A percentile compares a stretch with the other conserved stretches of the same genome.
Evolutionary conservation across 306 rosid species (phyloP).

Genomic region (Fragaria ananassa): DNA sequence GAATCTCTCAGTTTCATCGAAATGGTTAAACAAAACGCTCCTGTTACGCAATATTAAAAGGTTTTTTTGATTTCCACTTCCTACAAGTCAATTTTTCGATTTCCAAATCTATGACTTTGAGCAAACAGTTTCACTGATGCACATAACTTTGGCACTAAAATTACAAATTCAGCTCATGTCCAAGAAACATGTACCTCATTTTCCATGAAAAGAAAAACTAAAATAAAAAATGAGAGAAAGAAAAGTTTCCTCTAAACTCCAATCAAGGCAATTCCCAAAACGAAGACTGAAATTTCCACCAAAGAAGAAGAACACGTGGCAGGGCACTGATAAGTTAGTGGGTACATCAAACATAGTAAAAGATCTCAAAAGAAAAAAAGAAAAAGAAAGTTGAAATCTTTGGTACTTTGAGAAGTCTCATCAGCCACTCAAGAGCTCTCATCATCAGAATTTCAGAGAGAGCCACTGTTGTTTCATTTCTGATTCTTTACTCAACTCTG

Average conservation of each 20-base stretch:
- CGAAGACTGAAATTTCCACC: background rate
- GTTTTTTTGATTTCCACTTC: background rate
- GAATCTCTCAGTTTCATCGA: background rate
- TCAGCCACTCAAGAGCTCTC: conserved; percentile 7
- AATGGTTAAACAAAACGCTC: background rate
- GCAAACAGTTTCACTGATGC: background rate
- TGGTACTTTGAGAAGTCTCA: background rate
- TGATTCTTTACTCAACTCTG: background rate
- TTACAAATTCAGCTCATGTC: background rate
- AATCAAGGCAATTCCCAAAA: background rate
- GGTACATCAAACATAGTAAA: background rate
- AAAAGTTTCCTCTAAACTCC: background rate
- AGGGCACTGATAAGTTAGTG: background rate
- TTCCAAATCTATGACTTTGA: background rate
- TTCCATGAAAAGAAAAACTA: background rate
- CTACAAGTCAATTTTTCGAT: background rate
- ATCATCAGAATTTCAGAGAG: background rate
- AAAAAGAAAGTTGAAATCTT: background rate
- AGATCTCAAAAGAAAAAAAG: background rate
- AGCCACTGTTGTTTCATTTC: background rate
- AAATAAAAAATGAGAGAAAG: background rate
- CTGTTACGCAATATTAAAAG: fast-evolving
- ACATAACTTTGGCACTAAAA: background rate
- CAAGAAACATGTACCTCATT: background rate
- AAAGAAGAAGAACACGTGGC: background rate